A percentile compares a stretch with the other conserved stretches of the same genome.
Conservation (phyloP, 805 yeast species). For the Candida xiaguanensis region DNA sequence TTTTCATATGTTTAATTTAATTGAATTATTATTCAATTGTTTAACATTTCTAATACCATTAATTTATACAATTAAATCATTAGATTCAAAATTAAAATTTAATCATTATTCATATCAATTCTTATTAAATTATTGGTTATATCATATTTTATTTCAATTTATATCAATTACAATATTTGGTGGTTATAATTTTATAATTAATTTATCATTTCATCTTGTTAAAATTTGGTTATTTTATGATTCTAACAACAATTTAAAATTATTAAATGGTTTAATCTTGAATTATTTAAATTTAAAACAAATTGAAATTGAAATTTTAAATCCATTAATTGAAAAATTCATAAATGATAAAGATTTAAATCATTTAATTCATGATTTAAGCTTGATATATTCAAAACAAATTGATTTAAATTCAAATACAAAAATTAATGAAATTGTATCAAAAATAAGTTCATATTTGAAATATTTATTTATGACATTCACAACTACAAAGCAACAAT, state of each 20-base stretch:
- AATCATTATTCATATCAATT: slow-evolving; percentile 9
- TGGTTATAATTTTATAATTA: too few species aligned
- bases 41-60: slow-evolving; percentile 10
- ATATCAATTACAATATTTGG: too few species aligned
- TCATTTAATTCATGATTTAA: slow-evolving; percentile 1
- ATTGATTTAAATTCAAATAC: not conserved
- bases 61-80: slow-evolving; percentile 9
- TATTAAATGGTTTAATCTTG: not conserved
- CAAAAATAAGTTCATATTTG: not conserved
- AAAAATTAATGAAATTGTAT: not conserved
- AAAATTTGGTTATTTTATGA: slow-evolving; percentile 11
- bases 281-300: not conserved
- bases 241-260: slow-evolving; percentile 3
- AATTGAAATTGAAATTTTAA: slow-evolving; percentile 3
- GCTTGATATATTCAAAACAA: slow-evolving; percentile 4
- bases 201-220: not conserved
- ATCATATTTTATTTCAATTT: slow-evolving; percentile 6
- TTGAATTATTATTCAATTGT: slow-evolving; percentile 7
- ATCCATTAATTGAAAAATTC: slow-evolving; percentile 2
- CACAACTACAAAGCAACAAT: not conserved
- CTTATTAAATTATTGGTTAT: slow-evolving; percentile 12
- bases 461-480: not conserved
- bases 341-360: not conserved
- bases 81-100: slow-evolving; percentile 9
- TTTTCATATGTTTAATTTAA: slow-evolving; percentile 5